A percentile compares a stretch with the other conserved stretches of the same genome.
Evolutionary conservation across 768 basidiomycete species (phyloP).

Genomic region (Suillus cothurnatus): DNA sequence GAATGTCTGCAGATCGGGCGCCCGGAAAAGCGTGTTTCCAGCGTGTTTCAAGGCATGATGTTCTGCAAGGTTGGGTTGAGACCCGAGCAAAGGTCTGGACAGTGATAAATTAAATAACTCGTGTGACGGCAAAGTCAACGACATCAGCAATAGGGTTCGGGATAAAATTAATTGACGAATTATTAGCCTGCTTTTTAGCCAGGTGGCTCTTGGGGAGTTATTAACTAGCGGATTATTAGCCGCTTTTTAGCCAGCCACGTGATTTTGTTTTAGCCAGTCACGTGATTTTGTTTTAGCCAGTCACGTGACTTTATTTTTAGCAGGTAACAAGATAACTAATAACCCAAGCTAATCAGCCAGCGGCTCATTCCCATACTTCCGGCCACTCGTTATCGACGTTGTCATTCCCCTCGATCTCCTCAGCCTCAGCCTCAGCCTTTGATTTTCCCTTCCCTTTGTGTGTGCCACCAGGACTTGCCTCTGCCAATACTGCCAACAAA

Average conservation of each 20-base stretch:
- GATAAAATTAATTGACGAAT: neutral
- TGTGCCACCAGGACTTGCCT: neutral
- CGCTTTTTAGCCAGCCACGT: neutral
- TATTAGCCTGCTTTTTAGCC: no score
- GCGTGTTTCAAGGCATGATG: conserved; percentile 62
- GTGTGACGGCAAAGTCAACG: neutral
- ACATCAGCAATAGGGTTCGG: neutral
- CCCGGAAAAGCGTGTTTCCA: conserved; percentile 43
- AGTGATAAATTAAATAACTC: conserved; percentile 22
- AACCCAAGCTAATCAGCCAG: no score
- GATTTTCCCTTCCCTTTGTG: no score
- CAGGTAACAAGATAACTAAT: neutral
- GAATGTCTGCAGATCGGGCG: conserved; percentile 9
- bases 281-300: neutral
- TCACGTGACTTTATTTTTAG: neutral
- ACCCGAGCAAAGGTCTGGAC: conserved; percentile 40
- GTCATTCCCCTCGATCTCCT: no score
- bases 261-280: neutral
- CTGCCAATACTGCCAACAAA: no score
- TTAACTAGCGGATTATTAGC: no score
- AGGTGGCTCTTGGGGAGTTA: no score
- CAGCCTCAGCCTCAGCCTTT: no score
- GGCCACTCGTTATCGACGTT: no score
- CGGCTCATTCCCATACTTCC: no score
- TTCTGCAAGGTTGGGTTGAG: conserved; percentile 44